A percentile compares a stretch with the other conserved stretches of the same genome.
These are phyloP conservation scores for Corinectria fuckeliana DNA, from an alignment of 2,329 filamentous ascomycete genomes.

Conservation along the genomic window DNA sequence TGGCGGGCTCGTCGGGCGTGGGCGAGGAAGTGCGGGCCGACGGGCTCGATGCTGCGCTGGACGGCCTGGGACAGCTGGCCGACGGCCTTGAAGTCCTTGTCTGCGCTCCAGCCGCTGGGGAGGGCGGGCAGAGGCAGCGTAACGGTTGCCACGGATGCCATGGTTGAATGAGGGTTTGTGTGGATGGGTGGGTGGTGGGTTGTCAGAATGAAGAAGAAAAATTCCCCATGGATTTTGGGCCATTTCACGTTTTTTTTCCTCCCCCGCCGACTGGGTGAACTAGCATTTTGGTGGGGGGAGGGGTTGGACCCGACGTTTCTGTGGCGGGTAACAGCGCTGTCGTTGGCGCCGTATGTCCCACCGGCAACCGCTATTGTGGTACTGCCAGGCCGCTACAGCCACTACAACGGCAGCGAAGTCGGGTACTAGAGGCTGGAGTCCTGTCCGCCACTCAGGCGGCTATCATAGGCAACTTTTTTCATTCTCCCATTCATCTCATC, in stretches of 20 bases:
- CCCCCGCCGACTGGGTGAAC: conserved; percentile 25
- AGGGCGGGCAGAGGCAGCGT: conserved; percentile 75
- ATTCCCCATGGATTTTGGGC: conserved; percentile 22
- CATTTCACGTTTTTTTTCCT: conserved; percentile 24
- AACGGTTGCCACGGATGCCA: conserved; percentile 70
- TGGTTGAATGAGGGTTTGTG: conserved; percentile 44
- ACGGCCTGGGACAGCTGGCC: conserved; percentile 77
- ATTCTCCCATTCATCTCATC: background rate
- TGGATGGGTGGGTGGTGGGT: conserved; percentile 27
- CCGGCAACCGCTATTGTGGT: too few species aligned
- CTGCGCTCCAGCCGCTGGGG: conserved; percentile 80
- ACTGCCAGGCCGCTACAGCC: too few species aligned
- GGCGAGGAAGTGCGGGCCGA: conserved; percentile 96
- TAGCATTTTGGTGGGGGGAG: conserved; percentile 33
- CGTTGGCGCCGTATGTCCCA: too few species aligned
- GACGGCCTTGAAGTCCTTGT: conserved; percentile 91
- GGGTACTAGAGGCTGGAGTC: too few species aligned
- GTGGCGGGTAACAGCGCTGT: conserved; percentile 1
- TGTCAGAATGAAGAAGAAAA: conserved; percentile 25
- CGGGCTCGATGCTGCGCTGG: conserved; percentile 90
- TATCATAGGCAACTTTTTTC: conserved; percentile 10
- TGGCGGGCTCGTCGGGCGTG: conserved; percentile 95
- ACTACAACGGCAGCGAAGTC: background rate
- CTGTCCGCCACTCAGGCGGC: too few species aligned
- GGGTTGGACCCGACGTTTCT: background rate